Percentiles rank a stretch among this genome's conserved stretches.
phyloP scores from a whole-genome alignment of 2,329 filamentous ascomycete genomes.

The Apiospora hydei region DNA sequence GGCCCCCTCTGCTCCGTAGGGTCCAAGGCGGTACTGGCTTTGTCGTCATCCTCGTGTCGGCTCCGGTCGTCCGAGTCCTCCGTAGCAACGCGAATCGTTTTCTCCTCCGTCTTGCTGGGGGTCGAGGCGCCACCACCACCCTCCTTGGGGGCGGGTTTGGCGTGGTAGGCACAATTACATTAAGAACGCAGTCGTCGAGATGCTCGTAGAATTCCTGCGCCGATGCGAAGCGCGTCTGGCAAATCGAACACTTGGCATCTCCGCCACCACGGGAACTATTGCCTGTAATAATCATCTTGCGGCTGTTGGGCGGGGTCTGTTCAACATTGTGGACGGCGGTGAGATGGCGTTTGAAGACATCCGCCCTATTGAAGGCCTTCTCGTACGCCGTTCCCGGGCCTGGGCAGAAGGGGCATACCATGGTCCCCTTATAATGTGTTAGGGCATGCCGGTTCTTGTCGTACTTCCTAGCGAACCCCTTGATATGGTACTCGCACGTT shows the following conservation, averaged over 20 bases:
- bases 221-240: conserved; percentile 77
- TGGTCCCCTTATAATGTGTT: conserved; percentile 96
- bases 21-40: conserved; percentile 25
- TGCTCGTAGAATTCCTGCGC: conserved; percentile 99
- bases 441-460: conserved; percentile 95
- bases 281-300: conserved; percentile 65
- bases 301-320: conserved; percentile 89
- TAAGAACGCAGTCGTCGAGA: conserved; percentile 73
- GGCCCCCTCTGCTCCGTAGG: conserved; percentile 29
- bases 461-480: conserved; percentile 94
- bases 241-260: conserved; percentile 91
- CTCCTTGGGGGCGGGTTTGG: conserved; percentile 43
- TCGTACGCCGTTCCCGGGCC: conserved; percentile 87
- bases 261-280: conserved; percentile 47
- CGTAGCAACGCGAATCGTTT: conserved; percentile 18
- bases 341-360: conserved; percentile 94
- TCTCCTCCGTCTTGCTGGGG: conserved; percentile 32
- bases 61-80: conserved; percentile 22
- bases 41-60: conserved; percentile 5
- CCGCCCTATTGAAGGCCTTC: conserved; percentile 94
- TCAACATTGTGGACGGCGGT: conserved; percentile 92
- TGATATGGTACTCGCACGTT: conserved; percentile 89
- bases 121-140: conserved; percentile 28
- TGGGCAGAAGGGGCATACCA: conserved; percentile 95
- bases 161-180: conserved; percentile 61